Evolutionary conservation across 1,284 basidiomycete genomes (phyloP), one percentile per base, ranked within the genome.

Genomic region (Boletus subluridellus): DNA sequence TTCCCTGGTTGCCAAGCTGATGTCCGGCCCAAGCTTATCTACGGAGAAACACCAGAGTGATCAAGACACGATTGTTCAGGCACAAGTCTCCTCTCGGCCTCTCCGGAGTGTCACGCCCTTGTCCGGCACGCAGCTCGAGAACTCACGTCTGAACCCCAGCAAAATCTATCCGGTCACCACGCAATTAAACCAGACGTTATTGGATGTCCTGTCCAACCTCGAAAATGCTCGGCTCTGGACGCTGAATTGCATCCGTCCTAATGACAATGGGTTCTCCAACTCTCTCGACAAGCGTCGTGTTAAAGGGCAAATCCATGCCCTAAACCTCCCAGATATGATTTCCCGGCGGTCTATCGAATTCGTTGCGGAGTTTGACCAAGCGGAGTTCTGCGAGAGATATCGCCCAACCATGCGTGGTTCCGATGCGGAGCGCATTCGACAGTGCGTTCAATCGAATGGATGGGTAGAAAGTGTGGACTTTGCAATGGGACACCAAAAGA

Each of bases 241-340:
- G 0, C 78, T 98, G 24, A 80, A 86, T 1, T 94, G 93, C 67
- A 85, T 97, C 60, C 85, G 92, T 6, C 94, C 95, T 2, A 97
- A 96, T 75, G 95, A 97, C 72, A 92, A 90, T 0, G 83, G 85
- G 14, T 88, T 90, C 4, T 82, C 93, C 15, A 93, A 94, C 68
- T 92, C 91, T 24, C 90, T 95, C 69, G 94, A 97, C 74, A 89
- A 90, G 69, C 85, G 89, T 10, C 82, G 91, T 9, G 89, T 96
- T 55, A 90, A 91, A 70, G 75, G 82, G 0, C 95, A 97, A 71
- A 83, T 97, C 35, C 80, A 84, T 8, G 78, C 87, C 1, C 77
- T 94, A 14, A 82, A 90, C 26, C 77, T 97, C 2, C 85, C 92
- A 0, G 90, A 94, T 65, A 69, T 94, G 38, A 79, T 90, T 26